Conservation (phyloP, 495 filamentous ascomycete genomes). For the Penicillium samsonianum region DNA sequence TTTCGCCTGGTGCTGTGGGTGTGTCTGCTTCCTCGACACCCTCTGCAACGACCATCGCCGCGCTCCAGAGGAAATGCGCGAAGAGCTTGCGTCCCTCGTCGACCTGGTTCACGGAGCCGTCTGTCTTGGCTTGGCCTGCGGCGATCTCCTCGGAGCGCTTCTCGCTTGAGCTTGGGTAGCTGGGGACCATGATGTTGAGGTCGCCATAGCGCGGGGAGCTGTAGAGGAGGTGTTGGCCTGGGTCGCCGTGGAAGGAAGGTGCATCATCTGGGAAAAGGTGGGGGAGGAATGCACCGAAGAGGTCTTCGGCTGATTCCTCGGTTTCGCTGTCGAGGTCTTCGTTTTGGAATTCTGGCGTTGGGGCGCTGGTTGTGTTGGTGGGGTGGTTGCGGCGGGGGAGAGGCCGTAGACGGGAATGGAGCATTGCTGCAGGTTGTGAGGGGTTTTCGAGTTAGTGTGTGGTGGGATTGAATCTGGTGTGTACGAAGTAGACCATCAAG, state of each 20-base stretch:
- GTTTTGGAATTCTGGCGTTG: conserved; percentile 21
- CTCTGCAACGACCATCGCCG: conserved; percentile 71
- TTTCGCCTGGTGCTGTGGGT: neutral
- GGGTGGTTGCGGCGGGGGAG: conserved; percentile 29
- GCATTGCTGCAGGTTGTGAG: conserved; percentile 21
- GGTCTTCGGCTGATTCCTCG: conserved; percentile 57
- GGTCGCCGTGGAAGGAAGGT: conserved; percentile 73
- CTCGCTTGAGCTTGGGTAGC: conserved; percentile 35
- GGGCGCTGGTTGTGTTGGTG: conserved; percentile 13
- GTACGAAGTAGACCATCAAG: neutral
- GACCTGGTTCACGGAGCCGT: conserved; percentile 28
- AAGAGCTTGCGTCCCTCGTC: conserved; percentile 66
- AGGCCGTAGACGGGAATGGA: conserved; percentile 37
- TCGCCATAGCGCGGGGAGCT: conserved; percentile 58
- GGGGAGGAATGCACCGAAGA: conserved; percentile 62
- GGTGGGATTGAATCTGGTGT: neutral
- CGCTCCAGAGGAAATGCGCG: conserved; percentile 85
- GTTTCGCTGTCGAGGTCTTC: conserved; percentile 6
- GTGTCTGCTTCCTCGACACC: conserved; percentile 54
- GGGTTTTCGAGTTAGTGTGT: neutral
- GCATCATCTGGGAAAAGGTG: conserved; percentile 77
- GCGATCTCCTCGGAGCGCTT: conserved; percentile 24
- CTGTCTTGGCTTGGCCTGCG: conserved; percentile 19
- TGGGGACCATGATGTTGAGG: conserved; percentile 47
- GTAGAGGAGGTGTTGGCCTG: conserved; percentile 66